A percentile compares a stretch with the other conserved stretches of the same genome.
Evolutionary conservation across 805 yeast species (phyloP).

Genomic region (Saccharomyces mikatae): DNA sequence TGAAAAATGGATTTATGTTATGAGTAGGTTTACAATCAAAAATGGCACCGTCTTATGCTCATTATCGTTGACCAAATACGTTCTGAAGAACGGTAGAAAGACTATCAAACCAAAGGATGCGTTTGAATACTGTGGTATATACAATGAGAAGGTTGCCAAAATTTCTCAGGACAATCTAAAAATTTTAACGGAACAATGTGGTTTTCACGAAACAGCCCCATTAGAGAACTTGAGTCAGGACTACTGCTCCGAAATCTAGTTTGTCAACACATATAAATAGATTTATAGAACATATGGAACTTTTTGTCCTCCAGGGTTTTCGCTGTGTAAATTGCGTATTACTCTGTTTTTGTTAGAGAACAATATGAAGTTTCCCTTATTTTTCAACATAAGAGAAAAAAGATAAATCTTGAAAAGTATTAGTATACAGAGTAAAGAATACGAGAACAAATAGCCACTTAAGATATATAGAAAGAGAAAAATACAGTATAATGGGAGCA

Average conservation of each 20-base stretch:
- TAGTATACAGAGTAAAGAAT: neutral
- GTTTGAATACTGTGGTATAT: constrained; percentile 47
- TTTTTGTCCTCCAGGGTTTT: neutral
- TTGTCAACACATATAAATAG: neutral
- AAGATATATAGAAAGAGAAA: neutral
- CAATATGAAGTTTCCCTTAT: neutral
- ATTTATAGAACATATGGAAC: neutral
- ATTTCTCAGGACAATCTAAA: constrained; percentile 35
- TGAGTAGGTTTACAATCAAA: constrained; percentile 49
- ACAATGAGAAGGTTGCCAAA: constrained; percentile 42
- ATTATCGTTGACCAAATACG: constrained; percentile 66
- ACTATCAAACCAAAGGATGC: constrained; percentile 64
- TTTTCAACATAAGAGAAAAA: neutral
- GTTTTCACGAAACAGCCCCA: constrained; percentile 25
- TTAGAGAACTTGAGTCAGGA: constrained; percentile 16
- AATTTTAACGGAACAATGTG: constrained; percentile 17
- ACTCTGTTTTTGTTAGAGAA: neutral
- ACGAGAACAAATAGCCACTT: neutral
- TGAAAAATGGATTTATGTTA: constrained; percentile 71
- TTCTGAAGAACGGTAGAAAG: constrained; percentile 67
- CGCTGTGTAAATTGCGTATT: neutral
- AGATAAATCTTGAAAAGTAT: neutral
- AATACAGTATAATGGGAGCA: constrained; percentile 59
- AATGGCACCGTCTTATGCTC: constrained; percentile 40
- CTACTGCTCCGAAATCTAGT: constrained; percentile 1